Evolutionary conservation across 192 early-diverging fungal genomes (phyloP), one percentile per base, ranked within the genome.

Genomic region (Coemansia pectinata): DNA sequence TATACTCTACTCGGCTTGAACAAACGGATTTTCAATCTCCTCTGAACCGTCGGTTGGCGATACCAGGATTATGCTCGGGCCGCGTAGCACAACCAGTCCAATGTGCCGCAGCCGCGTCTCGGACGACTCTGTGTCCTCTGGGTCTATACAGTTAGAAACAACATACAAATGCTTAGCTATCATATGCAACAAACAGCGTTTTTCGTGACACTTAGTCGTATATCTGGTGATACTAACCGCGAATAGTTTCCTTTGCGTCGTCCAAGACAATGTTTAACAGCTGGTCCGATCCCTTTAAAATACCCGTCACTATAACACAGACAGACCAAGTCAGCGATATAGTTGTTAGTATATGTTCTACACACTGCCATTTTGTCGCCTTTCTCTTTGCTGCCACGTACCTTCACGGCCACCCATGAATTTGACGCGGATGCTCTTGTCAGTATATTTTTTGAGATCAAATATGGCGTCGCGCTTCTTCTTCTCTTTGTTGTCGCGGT

Each of bases 231-330:
- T 41, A 23, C 67, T 79, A 87, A 91, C 91, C 90, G 84, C 87
- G 85, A 12, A 94, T 42, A 47, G 87, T 87, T 74, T 99, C 97
- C 39, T 90, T 90, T 0, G 94, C 93, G 33, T 98, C 90, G 76
- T 99, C 96, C 58, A 99, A 81, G 5, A 99, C 96, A 50, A 99
- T 88, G 78, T 99, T 99, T 62, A 94, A 76, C 48, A 99, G 86
- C 39, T 87, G 95, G 79, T 99, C 97, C 63, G 89, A 95, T 15
- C 96, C 96, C 83, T 96, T 96, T 47, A 99, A 84, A 14, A 87
- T 87, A 39, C 97, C 96, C 17, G 89, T 87, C 36, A 98, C 97
- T 98, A 78, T 21, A 44, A 27, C 14, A 19, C 50, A 8, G 12
- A 41, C 15, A 45, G 45, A 38, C 42, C 36, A 68, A 21, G 36